Evolutionary conservation across 2,329 filamentous ascomycete genomes (phyloP), one percentile per base, ranked within the genome.

Genomic region (Aspergillus quadricinctus): DNA sequence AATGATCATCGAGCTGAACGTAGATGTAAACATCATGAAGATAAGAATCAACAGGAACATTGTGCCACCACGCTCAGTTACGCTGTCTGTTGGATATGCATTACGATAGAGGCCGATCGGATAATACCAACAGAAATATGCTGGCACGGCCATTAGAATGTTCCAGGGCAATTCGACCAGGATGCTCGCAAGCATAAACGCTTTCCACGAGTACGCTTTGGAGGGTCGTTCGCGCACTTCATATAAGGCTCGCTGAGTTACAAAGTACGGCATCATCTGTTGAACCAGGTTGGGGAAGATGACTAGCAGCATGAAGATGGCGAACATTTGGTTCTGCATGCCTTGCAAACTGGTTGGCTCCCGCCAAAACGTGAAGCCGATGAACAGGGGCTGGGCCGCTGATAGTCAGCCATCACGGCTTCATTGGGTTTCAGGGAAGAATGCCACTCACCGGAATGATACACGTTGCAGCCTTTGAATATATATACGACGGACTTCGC

Each of bases 301-400:
- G 50, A 87, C 90, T 14, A 88, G 77, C 40, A 92, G 75, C 81
- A 93, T 89, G 82, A 94, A 95, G 63, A 96, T 88, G 68, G 86
- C 82, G 67, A 94, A 94, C 84, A 92, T 90, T 69, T 94, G 88
- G 75, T 94, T 94, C 74, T 92, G 89, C n/a, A 94, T 78, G 57
- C 90, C 91, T 71, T 92, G 89, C 48, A 88, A 81, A 45, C 84
- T 86, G 74, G 88, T 87, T 17, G 83, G 82, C 4, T 88, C 87
- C 23, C 84, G 81, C 81, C 83, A 90, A 75, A 94, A 92, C 57
- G 88, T 87, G 71, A 92, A 91, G 25, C 90, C 90, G 67, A 94
- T 89, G 72, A 94, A 94, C 3, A 94, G 79, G 3, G 67, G 86
- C 81, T 73, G 77, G 25, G 80, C 23, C 6, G 19, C 29, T 40